phyloP scores from a whole-genome alignment of 371 early-diverging fungal species.

The Globomyces sp. region DNA sequence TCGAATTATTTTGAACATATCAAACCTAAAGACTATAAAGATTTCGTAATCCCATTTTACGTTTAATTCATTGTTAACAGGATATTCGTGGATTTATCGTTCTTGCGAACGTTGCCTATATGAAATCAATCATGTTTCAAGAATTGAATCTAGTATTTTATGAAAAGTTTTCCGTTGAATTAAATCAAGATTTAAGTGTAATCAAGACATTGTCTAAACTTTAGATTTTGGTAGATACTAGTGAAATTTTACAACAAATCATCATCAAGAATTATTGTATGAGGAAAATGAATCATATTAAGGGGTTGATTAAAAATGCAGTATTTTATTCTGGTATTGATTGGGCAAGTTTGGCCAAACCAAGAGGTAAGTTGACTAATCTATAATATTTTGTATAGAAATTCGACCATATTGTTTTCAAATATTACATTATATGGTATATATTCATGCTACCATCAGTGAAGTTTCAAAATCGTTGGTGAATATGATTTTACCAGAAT shows the following conservation, averaged over 20 bases:
- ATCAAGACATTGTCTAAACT: neutral
- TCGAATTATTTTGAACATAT: neutral
- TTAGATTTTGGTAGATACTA: conserved; percentile 43
- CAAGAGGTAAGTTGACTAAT: conserved; percentile 57
- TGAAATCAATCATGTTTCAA: conserved; percentile 65
- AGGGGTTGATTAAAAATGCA: conserved; percentile 57
- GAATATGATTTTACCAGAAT: conserved; percentile 67
- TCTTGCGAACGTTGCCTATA: conserved; percentile 74
- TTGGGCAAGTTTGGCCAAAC: conserved; percentile 73
- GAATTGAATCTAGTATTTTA: conserved; percentile 72
- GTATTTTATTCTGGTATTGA: conserved; percentile 81
- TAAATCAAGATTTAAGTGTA: neutral
- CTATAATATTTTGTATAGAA: conserved; percentile 42
- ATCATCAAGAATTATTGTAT: conserved; percentile 82
- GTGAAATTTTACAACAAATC: conserved; percentile 70
- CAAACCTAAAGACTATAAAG: neutral
- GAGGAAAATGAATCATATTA: conserved; percentile 54
- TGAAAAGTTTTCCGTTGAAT: conserved; percentile 56
- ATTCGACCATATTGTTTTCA: conserved; percentile 88
- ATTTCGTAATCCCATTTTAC: neutral
- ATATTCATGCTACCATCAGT: conserved; percentile 86
- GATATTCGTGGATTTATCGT: conserved; percentile 73
- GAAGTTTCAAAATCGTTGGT: conserved; percentile 70
- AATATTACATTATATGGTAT: conserved; percentile 80
- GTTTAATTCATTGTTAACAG: conserved; percentile 22